Evolutionary conservation across 2,329 filamentous ascomycete genomes (phyloP).

Genomic region (Hymenoscyphus salicellus): DNA sequence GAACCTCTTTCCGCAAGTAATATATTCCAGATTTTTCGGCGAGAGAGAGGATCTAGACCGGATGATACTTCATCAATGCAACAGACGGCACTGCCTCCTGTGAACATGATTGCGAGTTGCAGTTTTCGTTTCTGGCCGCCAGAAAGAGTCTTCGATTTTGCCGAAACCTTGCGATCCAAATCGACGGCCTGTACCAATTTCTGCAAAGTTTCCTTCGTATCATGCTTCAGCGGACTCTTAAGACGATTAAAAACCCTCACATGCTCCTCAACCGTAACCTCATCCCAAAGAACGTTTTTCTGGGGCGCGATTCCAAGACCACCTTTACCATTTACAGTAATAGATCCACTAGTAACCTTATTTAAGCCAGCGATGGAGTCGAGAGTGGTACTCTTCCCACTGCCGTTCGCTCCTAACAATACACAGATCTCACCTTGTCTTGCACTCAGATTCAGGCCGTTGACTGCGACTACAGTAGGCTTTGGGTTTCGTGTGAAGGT

Average conservation of each 20-base stretch:
- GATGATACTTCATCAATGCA: conserved; percentile 90
- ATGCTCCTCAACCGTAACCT: conserved; percentile 82
- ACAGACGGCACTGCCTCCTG: conserved; percentile 81
- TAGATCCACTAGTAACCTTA: conserved; percentile 70
- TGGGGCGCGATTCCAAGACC: conserved; percentile 86
- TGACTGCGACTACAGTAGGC: conserved; percentile 75
- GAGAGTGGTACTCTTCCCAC: conserved; percentile 84
- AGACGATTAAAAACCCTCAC: conserved; percentile 78
- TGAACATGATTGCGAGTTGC: conserved; percentile 93
- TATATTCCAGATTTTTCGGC: conserved; percentile 93
- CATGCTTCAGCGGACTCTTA: conserved; percentile 60
- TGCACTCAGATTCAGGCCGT: conserved; percentile 68
- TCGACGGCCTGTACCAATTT: conserved; percentile 70
- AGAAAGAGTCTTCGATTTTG: conserved; percentile 73
- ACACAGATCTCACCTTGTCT: conserved; percentile 80
- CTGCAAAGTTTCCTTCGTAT: conserved; percentile 56
- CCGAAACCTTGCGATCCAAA: conserved; percentile 68
- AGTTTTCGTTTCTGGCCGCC: conserved; percentile 91
- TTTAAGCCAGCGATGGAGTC: conserved; percentile 83
- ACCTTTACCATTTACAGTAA: conserved; percentile 73
- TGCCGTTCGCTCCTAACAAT: conserved; percentile 83
- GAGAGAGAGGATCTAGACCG: conserved; percentile 80
- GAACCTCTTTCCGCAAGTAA: conserved; percentile 77
- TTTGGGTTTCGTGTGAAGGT: conserved; percentile 42
- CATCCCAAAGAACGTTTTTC: conserved; percentile 91